Evolutionary conservation across 1,139 yeast species (phyloP).

Genomic region (Geotrichum candidum): DNA sequence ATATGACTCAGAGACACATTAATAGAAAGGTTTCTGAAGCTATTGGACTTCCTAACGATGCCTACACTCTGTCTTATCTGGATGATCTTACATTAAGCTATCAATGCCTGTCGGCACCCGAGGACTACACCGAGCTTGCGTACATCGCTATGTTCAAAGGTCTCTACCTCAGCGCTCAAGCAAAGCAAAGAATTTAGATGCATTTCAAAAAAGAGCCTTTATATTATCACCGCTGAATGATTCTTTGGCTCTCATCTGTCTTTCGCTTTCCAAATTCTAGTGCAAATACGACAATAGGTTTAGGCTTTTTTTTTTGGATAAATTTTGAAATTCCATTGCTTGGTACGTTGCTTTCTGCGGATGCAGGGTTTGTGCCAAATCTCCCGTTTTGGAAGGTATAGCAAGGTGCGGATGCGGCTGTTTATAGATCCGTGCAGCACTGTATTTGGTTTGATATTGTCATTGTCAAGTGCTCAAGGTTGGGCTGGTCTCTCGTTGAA

Average conservation of each 20-base stretch:
- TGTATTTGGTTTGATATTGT: too few species aligned
- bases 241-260: not conserved
- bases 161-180: not conserved
- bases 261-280: not conserved
- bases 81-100: conserved; percentile 3
- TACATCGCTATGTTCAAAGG: conserved; percentile 9
- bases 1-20: conserved; percentile 7
- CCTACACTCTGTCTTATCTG: conserved; percentile 3
- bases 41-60: not conserved
- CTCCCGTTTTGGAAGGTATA: too few species aligned
- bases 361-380: too few species aligned
- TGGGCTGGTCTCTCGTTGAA: too few species aligned
- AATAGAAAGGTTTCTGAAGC: conserved; percentile 3
- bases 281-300: not conserved
- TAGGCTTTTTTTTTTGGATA: not conserved
- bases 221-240: not conserved
- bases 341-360: too few species aligned
- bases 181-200: not conserved
- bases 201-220: not conserved
- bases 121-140: conserved; percentile 6
- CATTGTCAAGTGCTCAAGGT: too few species aligned
- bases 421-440: too few species aligned
- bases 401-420: too few species aligned
- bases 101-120: not conserved
- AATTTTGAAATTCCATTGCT: too few species aligned